These are phyloP conservation scores for Picea abies DNA, from an alignment of 83 land plant species.

Conservation along the genomic window DNA sequence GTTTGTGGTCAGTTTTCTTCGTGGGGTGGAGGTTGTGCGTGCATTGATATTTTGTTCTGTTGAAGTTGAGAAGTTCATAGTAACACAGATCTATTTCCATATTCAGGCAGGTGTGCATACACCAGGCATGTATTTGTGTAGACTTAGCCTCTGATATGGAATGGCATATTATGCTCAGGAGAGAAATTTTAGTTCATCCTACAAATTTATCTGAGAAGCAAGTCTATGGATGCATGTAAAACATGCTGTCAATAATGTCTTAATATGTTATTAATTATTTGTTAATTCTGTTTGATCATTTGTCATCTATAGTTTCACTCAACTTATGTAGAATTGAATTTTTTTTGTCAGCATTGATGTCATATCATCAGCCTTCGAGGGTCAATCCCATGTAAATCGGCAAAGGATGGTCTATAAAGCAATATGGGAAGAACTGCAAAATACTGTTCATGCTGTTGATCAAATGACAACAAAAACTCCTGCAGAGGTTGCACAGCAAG, in stretches of 20 bases:
- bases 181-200: not conserved
- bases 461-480: constrained; percentile 89
- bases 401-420: constrained; percentile 99
- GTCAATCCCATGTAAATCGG: constrained; percentile 81
- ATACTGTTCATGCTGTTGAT: constrained; percentile 93
- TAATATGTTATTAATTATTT: not conserved
- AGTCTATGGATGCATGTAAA: not conserved
- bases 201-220: not conserved
- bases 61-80: not conserved
- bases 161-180: not conserved
- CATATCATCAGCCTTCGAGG: constrained; percentile 83
- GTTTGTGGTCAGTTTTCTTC: not conserved
- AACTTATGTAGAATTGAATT: not conserved
- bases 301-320: not conserved
- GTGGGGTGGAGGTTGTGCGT: not conserved
- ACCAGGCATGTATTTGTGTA: not conserved
- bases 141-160: not conserved
- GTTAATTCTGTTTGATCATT: not conserved
- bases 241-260: not conserved
- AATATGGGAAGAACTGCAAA: constrained; percentile 96
- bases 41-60: not conserved
- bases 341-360: constrained; percentile 78
- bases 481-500: constrained; percentile 51
- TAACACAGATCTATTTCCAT: not conserved
- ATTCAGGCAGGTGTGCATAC: not conserved